Evolutionary conservation across 441 rosid species (phyloP), one percentile per base, ranked within the genome.

Genomic region (Croton setiger): DNA sequence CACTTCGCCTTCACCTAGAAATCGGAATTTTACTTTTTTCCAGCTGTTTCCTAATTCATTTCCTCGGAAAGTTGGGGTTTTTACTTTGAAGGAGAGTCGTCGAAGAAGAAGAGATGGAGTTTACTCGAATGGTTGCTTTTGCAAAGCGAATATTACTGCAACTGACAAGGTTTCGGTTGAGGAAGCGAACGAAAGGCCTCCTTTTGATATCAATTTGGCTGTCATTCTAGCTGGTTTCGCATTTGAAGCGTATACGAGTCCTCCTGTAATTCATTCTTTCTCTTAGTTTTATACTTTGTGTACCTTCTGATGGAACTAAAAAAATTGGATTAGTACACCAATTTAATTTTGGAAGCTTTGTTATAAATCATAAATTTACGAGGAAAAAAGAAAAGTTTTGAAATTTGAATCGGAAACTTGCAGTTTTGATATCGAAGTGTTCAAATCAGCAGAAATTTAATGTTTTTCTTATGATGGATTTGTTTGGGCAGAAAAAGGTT

Each of bases 181-280:
- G 36, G 58, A 72, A 36, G 75, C 41, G 52, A 79, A 82, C 44
- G 76, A 74, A 37, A 80, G 89, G 66, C 91, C 91, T 72, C 78
- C 92, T 36, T 92, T 94, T 63, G 94, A 94, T 74, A 86, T 92
- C 76, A 94, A 92, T 80, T 91, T 92, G 51, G 97, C 97, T 13
- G 97, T 94, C 47, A 81, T 94, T 68, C 96, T 94, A 23, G 98
- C 98, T 51, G 98, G 99, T 67, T 94, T 94, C 68, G 92, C 98
- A 27, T 94, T 92, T 74, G 99, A 92, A 79, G 85, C 97, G 2
- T 90, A 92, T 69, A 84, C 88, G 14, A 84, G 70, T 15, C 90
- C 96, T 35, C 86, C 94, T 31, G 98, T 92, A 78, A 53, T 8
- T 2, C 10, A 78, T 39, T 61, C 54, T 18, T 45, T 47, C 59